Evolutionary conservation across 257 asterid genomes (phyloP), one percentile per base, ranked within the genome.

Genomic region (Gentiana macrophylla): DNA sequence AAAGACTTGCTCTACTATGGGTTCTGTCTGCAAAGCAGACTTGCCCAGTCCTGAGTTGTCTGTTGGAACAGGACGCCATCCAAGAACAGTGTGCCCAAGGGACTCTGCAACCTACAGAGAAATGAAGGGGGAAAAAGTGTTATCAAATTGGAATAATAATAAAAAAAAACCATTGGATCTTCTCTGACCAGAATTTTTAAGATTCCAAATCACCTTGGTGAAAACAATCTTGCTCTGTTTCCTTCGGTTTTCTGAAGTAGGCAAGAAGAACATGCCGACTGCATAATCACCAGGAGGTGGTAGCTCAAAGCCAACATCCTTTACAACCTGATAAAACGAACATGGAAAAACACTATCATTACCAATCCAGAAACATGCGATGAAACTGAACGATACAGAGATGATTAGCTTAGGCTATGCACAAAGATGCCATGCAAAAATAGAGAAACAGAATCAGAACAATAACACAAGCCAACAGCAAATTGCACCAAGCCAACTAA

Each of bases 231-330:
- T 92, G 72, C 99, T 88, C 55, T 85, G 90, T 54, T 92, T 95
- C 77, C 97, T 78, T 67, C 97, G 67, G 68, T 83, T 74, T 44
- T 83, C 95, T 11, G 94, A 85, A 44, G 89, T 85, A 62, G 99
- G 99, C 81, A 92, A 76, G 86, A 92, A 92, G 67, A 92, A 85
- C 99, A 92, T 85, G 72, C 99, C 99, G 52, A 92, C 94, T 12
- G 99, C 97, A 72, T 88, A 92, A 59, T 86, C 81, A 12, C 94
- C 95, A 4, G 84, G 84, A 44, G 95, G 86, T 35, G 99, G 99
- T 44, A 88, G 74, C 71, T 83, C 94, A 74, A 88, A 88, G 48
- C 94, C 95, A 47, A 76, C 78, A 72, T 75, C 87, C 68, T 77
- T 83, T 53, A 73, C 71, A 62, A 76, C 95, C 98, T 92, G 81